phyloP scores from a whole-genome alignment of 495 filamentous ascomycete species.

The Lineolata rhizophorae region DNA sequence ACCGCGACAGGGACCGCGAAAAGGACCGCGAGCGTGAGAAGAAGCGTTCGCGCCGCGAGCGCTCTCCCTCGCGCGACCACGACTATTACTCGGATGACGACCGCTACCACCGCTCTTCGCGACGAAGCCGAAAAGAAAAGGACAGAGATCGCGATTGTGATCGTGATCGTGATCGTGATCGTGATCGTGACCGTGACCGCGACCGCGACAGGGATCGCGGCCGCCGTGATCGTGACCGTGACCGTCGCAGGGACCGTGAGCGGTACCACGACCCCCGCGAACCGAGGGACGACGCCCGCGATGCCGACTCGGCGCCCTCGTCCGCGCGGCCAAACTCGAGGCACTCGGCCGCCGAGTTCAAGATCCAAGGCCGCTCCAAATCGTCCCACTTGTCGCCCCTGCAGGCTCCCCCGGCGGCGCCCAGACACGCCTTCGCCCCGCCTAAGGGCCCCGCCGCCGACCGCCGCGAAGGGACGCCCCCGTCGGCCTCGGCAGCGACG shows the following conservation, averaged over 20 bases:
- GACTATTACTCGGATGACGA: conserved; percentile 17
- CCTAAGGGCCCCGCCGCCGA: conserved; percentile 11
- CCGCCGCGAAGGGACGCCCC: not conserved
- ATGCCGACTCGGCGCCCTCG: no score
- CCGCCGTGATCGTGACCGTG: conserved; percentile 1
- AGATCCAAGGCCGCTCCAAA: conserved; percentile 11
- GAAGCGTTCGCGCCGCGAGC: conserved; percentile 29
- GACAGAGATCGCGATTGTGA: conserved; percentile 10
- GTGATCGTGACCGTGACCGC: conserved; percentile 22
- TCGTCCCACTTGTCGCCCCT: not conserved
- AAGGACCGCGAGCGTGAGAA: conserved; percentile 23
- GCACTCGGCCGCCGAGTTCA: no score
- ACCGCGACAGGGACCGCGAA: conserved; percentile 13
- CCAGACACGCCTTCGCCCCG: not conserved
- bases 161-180: conserved; percentile 7
- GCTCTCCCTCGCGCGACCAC: conserved; percentile 21
- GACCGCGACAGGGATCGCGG: conserved; percentile 7
- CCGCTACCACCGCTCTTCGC: conserved; percentile 19
- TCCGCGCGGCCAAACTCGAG: no score
- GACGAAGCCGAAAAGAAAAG: conserved; percentile 17
- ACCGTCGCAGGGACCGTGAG: conserved; percentile 12
- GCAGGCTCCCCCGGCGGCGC: not conserved
- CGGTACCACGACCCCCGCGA: conserved; percentile 19
- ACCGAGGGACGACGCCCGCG: not conserved
- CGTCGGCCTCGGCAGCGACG: not conserved